Evolutionary conservation across 129 eudicot genomes (phyloP).

Genomic region (Flaveria robusta): DNA sequence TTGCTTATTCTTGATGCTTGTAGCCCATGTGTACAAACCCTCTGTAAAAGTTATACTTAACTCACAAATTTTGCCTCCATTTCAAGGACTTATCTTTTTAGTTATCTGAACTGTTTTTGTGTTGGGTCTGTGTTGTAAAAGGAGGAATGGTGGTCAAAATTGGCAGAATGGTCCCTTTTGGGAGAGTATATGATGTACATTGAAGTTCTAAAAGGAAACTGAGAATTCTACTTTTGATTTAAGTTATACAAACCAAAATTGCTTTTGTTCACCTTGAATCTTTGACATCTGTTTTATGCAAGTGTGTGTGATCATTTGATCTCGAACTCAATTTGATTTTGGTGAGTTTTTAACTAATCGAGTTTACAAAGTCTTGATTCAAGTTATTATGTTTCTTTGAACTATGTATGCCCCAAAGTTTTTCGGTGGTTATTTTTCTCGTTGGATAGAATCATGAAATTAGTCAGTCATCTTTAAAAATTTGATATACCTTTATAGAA

Average conservation of each 20-base stretch:
- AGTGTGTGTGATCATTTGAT: no score
- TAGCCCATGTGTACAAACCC: constrained; percentile 36
- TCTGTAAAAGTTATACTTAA: constrained; percentile 30
- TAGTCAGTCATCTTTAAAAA: no score
- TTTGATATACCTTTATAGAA: no score
- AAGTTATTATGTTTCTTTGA: not conserved
- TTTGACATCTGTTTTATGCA: not conserved
- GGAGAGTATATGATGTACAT: constrained; percentile 40
- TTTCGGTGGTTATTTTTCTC: no score
- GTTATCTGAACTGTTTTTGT: constrained; percentile 31
- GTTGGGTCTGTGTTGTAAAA: constrained; percentile 29
- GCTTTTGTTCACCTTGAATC: not conserved
- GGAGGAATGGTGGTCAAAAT: constrained; percentile 9
- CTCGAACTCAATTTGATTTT: not conserved
- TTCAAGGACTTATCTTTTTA: constrained; percentile 16
- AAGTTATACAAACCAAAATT: not conserved
- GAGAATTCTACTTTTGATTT: constrained; percentile 14
- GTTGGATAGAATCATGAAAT: no score
- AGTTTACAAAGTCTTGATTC: not conserved
- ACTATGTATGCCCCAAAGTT: no score
- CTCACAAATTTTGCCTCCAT: constrained; percentile 36
- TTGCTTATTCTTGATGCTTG: constrained; percentile 36
- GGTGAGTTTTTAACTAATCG: not conserved
- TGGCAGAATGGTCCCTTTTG: constrained; percentile 20
- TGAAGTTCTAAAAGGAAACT: constrained; percentile 22